Evolutionary conservation across 306 rosid species (phyloP).

Genomic region (Senna siamea): DNA sequence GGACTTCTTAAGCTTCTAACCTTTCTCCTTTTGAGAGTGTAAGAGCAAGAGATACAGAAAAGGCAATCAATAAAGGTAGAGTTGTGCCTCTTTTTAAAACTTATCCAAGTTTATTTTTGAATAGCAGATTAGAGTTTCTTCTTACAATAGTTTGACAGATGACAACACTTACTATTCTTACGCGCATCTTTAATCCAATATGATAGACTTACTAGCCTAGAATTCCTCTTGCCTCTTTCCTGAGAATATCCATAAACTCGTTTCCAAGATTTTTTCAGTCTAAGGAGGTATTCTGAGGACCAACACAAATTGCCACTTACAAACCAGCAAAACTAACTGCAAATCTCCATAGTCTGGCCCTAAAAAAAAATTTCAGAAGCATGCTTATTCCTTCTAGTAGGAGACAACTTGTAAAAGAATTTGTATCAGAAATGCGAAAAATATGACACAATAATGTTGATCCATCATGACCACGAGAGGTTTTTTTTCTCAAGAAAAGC

Average conservation of each 20-base stretch:
- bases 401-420: background rate
- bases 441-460: background rate
- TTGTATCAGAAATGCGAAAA: background rate
- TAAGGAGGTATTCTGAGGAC: background rate
- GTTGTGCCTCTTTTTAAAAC: no score
- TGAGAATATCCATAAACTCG: background rate
- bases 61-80: no score
- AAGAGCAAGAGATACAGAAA: no score
- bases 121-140: no score
- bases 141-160: no score
- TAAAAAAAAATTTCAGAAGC: no score
- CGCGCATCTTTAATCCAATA: background rate
- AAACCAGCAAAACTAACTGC: background rate
- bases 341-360: no score
- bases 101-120: no score
- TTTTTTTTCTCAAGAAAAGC: background rate
- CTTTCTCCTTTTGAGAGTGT: no score
- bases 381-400: no score
- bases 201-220: background rate
- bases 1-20: no score
- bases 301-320: background rate
- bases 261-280: conserved; percentile 1
- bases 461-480: background rate
- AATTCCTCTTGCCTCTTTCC: background rate
- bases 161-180: no score